Conservation (phyloP, 106 monocot genomes). For the Amphibolis antarctica region DNA sequence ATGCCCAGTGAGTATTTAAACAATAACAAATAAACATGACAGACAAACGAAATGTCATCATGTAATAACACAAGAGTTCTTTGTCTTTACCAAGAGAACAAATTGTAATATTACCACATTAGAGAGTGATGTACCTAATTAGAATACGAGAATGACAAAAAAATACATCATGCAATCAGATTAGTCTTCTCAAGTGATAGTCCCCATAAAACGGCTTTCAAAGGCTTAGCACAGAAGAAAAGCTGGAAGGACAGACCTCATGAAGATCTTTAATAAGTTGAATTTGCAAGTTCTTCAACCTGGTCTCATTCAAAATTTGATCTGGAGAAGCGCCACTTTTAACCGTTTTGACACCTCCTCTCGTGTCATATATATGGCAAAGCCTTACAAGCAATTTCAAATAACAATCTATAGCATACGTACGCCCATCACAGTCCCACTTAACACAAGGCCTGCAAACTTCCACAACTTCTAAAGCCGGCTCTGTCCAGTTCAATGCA, state of each 20-base stretch:
- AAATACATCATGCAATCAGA: no score
- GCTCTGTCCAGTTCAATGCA: slow-evolving; percentile 93
- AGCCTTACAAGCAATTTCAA: slow-evolving; percentile 96
- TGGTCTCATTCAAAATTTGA: slow-evolving; percentile 95
- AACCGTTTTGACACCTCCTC: slow-evolving; percentile 91
- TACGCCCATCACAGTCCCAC: slow-evolving; percentile 95
- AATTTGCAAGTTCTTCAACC: slow-evolving; percentile 76
- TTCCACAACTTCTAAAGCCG: slow-evolving; percentile 92
- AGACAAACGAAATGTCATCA: no score
- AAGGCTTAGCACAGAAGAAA: background rate
- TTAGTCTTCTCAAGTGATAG: background rate
- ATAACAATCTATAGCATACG: slow-evolving; percentile 97
- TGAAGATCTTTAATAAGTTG: slow-evolving; percentile 92
- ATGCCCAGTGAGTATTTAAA: no score
- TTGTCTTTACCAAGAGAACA: no score
- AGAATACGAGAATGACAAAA: no score
- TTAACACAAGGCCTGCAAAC: slow-evolving; percentile 92
- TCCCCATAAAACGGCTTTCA: background rate
- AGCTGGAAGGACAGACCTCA: slow-evolving; percentile 37
- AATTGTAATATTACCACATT: no score
- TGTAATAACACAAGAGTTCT: no score
- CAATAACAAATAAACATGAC: no score
- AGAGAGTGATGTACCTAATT: no score
- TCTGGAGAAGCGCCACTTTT: slow-evolving; percentile 93
- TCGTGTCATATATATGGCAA: slow-evolving; percentile 97